These are phyloP conservation scores for Paramecium sonneborni DNA, from an alignment of 73 alveolate species.

Conservation along the genomic window DNA sequence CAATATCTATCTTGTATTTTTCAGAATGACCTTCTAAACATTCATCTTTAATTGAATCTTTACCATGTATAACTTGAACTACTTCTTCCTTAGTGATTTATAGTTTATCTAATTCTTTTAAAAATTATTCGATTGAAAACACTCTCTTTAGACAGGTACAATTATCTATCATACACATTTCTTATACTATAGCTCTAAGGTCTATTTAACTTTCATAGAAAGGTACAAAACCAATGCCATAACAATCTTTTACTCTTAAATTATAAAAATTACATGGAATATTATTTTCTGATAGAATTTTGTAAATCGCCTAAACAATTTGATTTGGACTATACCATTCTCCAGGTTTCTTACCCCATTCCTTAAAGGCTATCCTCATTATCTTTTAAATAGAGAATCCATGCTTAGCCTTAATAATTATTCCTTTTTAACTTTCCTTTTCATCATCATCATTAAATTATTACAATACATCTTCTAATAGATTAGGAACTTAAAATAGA, in stretches of 20 bases:
- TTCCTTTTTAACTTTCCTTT: neutral
- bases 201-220: slow-evolving; percentile 17
- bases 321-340: slow-evolving; percentile 57
- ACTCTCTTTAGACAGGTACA: neutral
- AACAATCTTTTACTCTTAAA: neutral
- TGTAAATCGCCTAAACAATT: neutral
- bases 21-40: neutral
- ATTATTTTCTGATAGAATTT: neutral
- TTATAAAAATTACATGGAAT: neutral
- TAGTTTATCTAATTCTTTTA: neutral
- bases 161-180: neutral
- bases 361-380: neutral
- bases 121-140: neutral
- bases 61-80: neutral
- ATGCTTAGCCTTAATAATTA: neutral
- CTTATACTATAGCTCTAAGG: neutral
- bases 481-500: neutral
- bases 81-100: neutral
- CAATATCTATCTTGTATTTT: neutral
- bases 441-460: slow-evolving; percentile 21
- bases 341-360: slow-evolving; percentile 36
- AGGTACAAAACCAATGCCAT: neutral
- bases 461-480: neutral
- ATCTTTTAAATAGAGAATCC: slow-evolving; percentile 37
- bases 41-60: neutral